These are phyloP conservation scores for Candida ulmi DNA, from an alignment of 805 yeast genomes.

Conservation along the genomic window DNA sequence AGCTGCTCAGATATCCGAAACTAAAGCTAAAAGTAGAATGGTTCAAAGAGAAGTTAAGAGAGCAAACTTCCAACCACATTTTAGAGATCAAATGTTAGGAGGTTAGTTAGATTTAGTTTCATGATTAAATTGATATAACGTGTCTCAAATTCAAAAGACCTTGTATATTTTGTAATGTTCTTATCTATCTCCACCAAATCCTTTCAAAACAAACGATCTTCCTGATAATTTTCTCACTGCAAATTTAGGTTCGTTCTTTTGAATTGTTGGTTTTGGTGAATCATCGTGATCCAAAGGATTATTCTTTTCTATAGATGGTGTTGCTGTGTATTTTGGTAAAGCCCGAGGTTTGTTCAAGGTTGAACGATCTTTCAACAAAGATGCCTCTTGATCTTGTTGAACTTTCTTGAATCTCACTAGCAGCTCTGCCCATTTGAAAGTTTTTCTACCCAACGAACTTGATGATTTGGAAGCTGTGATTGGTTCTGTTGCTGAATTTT, in stretches of 20 bases:
- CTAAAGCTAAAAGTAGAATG: conserved; percentile 36
- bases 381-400: conserved; percentile 36
- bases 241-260: conserved; percentile 11
- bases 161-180: background rate
- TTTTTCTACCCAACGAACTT: conserved; percentile 16
- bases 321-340: conserved; percentile 18
- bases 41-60: conserved; percentile 54
- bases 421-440: conserved; percentile 34
- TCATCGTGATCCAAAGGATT: conserved; percentile 12
- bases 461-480: conserved; percentile 6
- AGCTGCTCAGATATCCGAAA: conserved; percentile 34
- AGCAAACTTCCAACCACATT: conserved; percentile 80
- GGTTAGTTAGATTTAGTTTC: conserved; percentile 7
- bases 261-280: conserved; percentile 1
- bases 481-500: conserved; percentile 1
- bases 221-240: conserved; percentile 26
- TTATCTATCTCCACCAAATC: conserved; percentile 21
- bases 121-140: no score
- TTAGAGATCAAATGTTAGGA: conserved; percentile 64
- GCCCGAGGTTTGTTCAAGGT: conserved; percentile 9
- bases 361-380: conserved; percentile 12
- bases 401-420: conserved; percentile 42
- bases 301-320: conserved; percentile 14
- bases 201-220: conserved; percentile 24
- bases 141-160: no score